Percentiles rank a stretch among this genome's conserved stretches.
phyloP scores from a whole-genome alignment of 1,284 basidiomycete genomes.

The Apiotrichum gracile region DNA sequence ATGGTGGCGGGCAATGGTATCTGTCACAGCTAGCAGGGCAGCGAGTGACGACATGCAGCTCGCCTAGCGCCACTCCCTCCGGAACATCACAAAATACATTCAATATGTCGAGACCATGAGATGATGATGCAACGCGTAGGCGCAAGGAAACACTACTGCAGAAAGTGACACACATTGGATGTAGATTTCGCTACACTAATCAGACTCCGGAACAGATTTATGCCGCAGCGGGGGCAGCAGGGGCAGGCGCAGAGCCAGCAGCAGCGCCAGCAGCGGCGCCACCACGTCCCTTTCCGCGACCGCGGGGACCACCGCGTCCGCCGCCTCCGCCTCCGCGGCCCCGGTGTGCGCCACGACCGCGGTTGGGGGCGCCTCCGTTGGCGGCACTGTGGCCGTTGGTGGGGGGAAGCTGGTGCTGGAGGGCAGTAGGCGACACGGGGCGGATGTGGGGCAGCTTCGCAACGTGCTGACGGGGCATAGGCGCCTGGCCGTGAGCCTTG shows the following conservation, averaged over 20 bases:
- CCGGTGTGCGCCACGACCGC: not conserved
- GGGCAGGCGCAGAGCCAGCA: not conserved
- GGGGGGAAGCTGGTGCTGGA: not conserved
- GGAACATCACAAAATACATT: too few species aligned
- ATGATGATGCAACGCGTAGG: too few species aligned
- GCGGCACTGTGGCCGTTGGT: not conserved
- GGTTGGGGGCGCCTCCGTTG: not conserved
- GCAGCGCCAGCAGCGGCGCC: not conserved
- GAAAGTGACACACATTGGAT: too few species aligned
- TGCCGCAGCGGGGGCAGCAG: constrained; percentile 2
- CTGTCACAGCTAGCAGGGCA: too few species aligned
- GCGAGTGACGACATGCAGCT: too few species aligned
- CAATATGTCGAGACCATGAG: too few species aligned
- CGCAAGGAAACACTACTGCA: too few species aligned
- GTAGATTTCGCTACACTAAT: too few species aligned
- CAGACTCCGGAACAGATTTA: too few species aligned
- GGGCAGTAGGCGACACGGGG: constrained; percentile 11
- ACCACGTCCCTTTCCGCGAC: not conserved
- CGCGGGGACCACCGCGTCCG: not conserved
- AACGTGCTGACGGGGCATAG: constrained; percentile 10
- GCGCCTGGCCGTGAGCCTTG: not conserved
- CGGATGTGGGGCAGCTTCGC: constrained; percentile 7
- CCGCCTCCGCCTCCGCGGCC: constrained; percentile 5
- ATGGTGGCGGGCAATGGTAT: too few species aligned
- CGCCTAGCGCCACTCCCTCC: too few species aligned